phyloP scores from a whole-genome alignment of 352 stramenopile genomes.

The Globisporangium nagaii region DNA sequence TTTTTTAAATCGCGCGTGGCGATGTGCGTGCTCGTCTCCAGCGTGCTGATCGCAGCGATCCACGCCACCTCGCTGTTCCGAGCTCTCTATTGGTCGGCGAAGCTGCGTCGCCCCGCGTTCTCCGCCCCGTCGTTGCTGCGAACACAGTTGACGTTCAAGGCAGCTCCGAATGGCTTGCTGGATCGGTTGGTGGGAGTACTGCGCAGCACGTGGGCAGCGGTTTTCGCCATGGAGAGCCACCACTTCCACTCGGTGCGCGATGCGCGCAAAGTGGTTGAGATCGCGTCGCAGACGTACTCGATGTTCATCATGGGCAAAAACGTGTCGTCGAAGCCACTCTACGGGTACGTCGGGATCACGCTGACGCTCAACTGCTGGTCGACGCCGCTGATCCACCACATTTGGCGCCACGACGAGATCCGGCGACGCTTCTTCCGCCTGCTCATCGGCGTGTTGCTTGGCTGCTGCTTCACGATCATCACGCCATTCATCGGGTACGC shows the following conservation, averaged over 20 bases:
- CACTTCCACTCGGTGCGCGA: neutral
- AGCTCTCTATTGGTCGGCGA: neutral
- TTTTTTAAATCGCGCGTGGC: neutral
- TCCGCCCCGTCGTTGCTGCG: neutral
- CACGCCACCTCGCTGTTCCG: neutral
- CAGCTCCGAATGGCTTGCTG: neutral
- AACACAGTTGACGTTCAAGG: neutral
- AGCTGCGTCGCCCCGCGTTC: neutral
- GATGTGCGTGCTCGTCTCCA: neutral
- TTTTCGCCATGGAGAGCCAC: neutral
- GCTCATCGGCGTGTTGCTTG: too few relatives aligned
- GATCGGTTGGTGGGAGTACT: too few relatives aligned
- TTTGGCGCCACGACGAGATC: too few relatives aligned
- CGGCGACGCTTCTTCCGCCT: too few relatives aligned
- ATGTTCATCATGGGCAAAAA: neutral
- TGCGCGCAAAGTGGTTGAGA: neutral
- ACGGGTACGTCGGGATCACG: neutral
- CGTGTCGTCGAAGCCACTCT: neutral
- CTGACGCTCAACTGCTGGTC: neutral
- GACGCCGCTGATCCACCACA: too few relatives aligned
- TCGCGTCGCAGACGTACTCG: neutral
- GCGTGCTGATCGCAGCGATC: neutral
- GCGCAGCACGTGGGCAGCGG: neutral
- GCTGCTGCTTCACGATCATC: too few relatives aligned
- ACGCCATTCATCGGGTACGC: too few relatives aligned